These are phyloP conservation scores for Agrocybe praecox DNA, from an alignment of 768 basidiomycete species.

Conservation along the genomic window DNA sequence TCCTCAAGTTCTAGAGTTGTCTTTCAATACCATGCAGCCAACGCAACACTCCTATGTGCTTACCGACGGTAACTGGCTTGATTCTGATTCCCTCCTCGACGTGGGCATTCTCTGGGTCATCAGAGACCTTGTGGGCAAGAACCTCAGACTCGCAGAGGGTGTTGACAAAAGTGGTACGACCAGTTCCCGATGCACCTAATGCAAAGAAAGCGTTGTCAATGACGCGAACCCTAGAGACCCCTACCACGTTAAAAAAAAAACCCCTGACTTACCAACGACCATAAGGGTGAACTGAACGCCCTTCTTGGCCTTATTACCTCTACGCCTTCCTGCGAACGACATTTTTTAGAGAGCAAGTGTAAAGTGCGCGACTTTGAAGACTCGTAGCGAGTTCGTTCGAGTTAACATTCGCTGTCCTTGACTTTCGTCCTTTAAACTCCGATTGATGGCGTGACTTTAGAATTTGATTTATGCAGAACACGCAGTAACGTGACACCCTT, in stretches of 20 bases:
- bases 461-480: constrained; percentile 1
- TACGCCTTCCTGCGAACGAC: constrained; percentile 86
- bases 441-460: constrained; percentile 33
- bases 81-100: constrained; percentile 93
- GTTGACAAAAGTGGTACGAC: constrained; percentile 98
- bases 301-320: constrained; percentile 97
- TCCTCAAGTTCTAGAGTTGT: constrained; percentile 84
- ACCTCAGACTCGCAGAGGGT: constrained; percentile 98
- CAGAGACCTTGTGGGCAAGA: constrained; percentile 82
- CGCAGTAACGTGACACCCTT: constrained; percentile 11
- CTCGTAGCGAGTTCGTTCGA: constrained; percentile 26
- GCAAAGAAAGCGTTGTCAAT: constrained; percentile 17
- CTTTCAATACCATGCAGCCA: neutral
- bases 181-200: constrained; percentile 94
- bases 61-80: constrained; percentile 93
- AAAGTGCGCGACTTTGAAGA: constrained; percentile 17
- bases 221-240: constrained; percentile 8
- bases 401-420: constrained; percentile 28
- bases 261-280: constrained; percentile 87
- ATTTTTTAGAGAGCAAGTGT: constrained; percentile 43
- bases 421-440: constrained; percentile 41
- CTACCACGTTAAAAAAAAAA: constrained; percentile 7
- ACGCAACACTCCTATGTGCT: constrained; percentile 28
- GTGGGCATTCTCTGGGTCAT: constrained; percentile 87
- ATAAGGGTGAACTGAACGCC: constrained; percentile 97